Base-by-base conservation (phyloP, 208 protist genomes). In the Trypanosoma boissoni region DNA sequence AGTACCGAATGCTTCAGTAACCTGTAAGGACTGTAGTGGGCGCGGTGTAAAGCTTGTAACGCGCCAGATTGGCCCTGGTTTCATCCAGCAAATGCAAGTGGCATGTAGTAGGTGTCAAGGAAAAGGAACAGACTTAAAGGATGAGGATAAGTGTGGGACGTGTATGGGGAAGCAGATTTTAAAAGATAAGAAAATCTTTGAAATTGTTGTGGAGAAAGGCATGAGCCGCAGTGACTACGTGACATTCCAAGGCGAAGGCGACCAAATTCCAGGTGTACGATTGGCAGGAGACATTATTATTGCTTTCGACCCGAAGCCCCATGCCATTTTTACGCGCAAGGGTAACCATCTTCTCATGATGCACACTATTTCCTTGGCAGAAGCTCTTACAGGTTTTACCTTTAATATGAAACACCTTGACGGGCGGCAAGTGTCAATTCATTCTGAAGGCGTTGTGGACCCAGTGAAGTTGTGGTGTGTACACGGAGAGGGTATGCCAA, bases 261-360 rank as follows among this genome's bases (percentile, higher is more conserved):
- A 99, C 41, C 92, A 99, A 65, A 88, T 88, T 58, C 93, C 96
- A n/a, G 93, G 85, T 44, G 77, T 98, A 27, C 67, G 78, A 32
- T 74, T 91, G 16, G 84, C 98, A 23, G 98, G 98, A 42, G 98
- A 99, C 71, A 96, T 99, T 55, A 92, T 99, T 53, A 97, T 99
- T 59, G 88, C 99, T 12, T 60, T 99, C 3, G 74, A 97, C 26
- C 76, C 98, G 78, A 98, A 99, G 74, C 80, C 93, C 36, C 97
- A 99, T 78, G 26, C 70, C 10, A 5, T 76, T 0, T 99, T 99
- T 68, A 72, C 81, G 16, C 86, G 98, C 31, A 84, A 98, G 51
- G 97, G 94, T 55, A 72, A 96, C 56, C 96, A 99, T 78, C 83
- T 99, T 10, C 23, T 97, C 45, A 96, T 98, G 39, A 75, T 95